phyloP scores from a whole-genome alignment of 495 filamentous ascomycete species.

The Penicillium mononematosum region DNA sequence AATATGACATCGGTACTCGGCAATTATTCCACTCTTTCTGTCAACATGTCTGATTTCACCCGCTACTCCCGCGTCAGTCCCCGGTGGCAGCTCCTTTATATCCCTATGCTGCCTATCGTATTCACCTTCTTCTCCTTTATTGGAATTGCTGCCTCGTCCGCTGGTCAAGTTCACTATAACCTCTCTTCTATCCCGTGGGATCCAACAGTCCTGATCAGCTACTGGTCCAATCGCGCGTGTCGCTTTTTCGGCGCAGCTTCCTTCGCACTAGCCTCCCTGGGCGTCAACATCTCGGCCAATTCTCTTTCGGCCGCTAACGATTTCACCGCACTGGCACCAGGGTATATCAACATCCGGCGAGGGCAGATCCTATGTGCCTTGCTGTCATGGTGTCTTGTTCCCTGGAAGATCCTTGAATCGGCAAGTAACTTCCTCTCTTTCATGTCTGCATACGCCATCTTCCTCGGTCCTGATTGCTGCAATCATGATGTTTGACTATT shows the following conservation, averaged over 20 bases:
- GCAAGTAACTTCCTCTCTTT: conserved; percentile 59
- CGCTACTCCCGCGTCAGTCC: conserved; percentile 47
- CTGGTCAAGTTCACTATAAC: conserved; percentile 43
- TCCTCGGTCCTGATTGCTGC: conserved; percentile 68
- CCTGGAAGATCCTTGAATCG: conserved; percentile 62
- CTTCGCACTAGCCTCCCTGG: conserved; percentile 47
- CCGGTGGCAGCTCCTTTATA: conserved; percentile 48
- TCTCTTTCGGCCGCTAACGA: conserved; percentile 65
- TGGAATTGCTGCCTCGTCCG: conserved; percentile 47
- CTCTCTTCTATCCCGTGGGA: conserved; percentile 44
- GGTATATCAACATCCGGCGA: conserved; percentile 60
- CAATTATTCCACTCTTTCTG: conserved; percentile 43
- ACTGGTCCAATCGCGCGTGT: conserved; percentile 51
- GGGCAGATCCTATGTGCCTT: conserved; percentile 62
- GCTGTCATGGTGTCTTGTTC: conserved; percentile 59
- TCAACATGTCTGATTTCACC: conserved; percentile 49
- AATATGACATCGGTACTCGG: conserved; percentile 48
- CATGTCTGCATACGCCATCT: conserved; percentile 64
- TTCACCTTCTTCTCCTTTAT: conserved; percentile 54
- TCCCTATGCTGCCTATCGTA: conserved; percentile 47
- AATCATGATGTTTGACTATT: conserved; percentile 67
- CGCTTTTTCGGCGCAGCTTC: conserved; percentile 51
- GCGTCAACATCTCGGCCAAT: conserved; percentile 64
- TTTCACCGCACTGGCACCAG: conserved; percentile 57
- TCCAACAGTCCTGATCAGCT: conserved; percentile 42